Conservation (phyloP, 2,329 filamentous ascomycete species). For the Samsoniella hepiali region DNA sequence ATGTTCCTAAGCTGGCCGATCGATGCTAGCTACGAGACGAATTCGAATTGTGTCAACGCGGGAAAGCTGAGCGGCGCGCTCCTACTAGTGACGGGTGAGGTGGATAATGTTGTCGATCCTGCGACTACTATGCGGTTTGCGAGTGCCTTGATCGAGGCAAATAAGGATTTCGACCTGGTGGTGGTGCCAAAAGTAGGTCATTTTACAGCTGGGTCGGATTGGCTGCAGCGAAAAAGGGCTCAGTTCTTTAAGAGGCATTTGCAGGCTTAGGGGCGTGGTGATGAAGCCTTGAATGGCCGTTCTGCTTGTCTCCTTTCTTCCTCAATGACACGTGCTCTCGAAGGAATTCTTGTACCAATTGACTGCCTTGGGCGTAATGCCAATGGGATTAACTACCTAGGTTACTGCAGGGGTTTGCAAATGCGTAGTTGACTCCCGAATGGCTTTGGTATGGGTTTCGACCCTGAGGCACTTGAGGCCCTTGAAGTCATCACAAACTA, state of each 20-base stretch:
- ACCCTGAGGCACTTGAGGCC: background rate
- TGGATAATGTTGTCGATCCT: constrained; percentile 7
- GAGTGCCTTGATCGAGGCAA: constrained; percentile 7
- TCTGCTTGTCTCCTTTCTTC: no score
- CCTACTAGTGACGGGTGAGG: constrained; percentile 3
- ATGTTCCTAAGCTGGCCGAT: constrained; percentile 10
- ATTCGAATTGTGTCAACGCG: constrained; percentile 4
- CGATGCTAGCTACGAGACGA: background rate
- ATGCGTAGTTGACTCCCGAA: background rate
- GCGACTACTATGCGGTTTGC: constrained; percentile 9
- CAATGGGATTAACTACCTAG: background rate
- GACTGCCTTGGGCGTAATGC: background rate
- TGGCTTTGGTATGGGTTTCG: background rate
- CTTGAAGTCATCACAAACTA: background rate
- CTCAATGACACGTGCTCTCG: no score
- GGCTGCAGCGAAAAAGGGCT: background rate
- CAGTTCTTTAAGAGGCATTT: constrained; percentile 1
- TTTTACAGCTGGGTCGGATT: background rate
- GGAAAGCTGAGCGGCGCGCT: constrained; percentile 6
- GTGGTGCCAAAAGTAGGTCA: background rate
- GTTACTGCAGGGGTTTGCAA: no score
- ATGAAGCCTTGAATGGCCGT: no score
- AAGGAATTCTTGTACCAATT: background rate
- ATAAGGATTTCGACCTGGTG: constrained; percentile 6
- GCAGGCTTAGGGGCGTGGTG: background rate